Base-by-base conservation (phyloP, 805 yeast species). In the Candida caryicola region DNA sequence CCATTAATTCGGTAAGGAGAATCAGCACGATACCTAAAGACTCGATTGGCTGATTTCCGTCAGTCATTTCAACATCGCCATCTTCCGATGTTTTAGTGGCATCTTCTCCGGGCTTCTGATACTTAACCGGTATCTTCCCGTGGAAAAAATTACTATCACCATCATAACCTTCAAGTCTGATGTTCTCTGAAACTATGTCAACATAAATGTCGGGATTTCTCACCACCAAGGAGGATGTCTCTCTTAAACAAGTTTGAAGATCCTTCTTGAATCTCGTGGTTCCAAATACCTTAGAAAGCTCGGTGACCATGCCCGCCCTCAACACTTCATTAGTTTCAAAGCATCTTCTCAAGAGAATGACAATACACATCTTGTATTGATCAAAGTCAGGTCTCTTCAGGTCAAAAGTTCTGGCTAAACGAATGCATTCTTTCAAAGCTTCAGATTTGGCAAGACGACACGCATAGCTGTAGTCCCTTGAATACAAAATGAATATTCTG, bases 1-100 rank as follows among this genome's bases (percentile, higher is more conserved):
- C 44, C 79, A 86, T 80, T 21, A 89, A 60, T 52, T 88, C 90
- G 0, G 79, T 64, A 18, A 89, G 59, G 8, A 89, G 59, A 1
- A 75, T 51, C 41, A 79, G 81, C 45, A 89, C 70, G 9, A 88
- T 74, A 2, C 89, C 89, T 2, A 83, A 66, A 1, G 62, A 43
- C 4, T 45, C 49, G 17, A 48, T 44, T 33, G 29, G 9, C 28
- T 36, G 33, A 16, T 43, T 46, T 1, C 47, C 59, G 27, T 59
- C 66, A 4, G 41, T 42, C 61, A 60, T 59, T 17, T 59, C 64
- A 18, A 60, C 54, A 35, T 68, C 62, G 2, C 19, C 41, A 13
- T 37, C 48, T 4, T 33, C 51, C 29, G 29, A 49, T 5, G n/a
- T 25, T 7, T 14, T 42, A 13, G 16, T 23, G n/a, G n/a, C 31